A percentile compares a stretch with the other conserved stretches of the same genome.
phyloP scores from a whole-genome alignment of 768 basidiomycete genomes.

The Rhodocollybia butyracea region DNA sequence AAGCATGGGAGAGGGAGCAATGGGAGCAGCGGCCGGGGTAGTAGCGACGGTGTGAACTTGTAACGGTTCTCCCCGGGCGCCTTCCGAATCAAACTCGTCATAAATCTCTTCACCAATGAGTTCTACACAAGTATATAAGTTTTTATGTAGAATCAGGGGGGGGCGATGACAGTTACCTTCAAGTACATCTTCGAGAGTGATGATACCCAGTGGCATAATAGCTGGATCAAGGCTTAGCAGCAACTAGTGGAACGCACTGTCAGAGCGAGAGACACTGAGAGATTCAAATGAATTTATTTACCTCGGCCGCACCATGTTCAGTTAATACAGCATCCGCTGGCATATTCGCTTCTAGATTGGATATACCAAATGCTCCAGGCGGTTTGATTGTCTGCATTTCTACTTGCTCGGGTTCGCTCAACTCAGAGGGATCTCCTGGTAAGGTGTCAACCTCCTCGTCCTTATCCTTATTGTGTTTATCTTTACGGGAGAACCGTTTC shows the following conservation, averaged over 20 bases:
- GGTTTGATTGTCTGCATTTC: conserved; percentile 7
- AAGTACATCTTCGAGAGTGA: conserved; percentile 69
- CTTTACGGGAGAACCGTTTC: background rate
- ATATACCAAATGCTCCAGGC: conserved; percentile 17
- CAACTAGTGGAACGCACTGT: conserved; percentile 31
- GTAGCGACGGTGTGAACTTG: conserved; percentile 12
- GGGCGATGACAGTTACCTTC: conserved; percentile 38
- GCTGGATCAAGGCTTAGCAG: conserved; percentile 57
- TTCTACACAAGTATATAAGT: conserved; percentile 30
- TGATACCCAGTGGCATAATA: conserved; percentile 66
- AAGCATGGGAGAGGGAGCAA: conserved; percentile 9
- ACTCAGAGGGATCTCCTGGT: conserved; percentile 12
- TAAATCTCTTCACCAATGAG: conserved; percentile 73
- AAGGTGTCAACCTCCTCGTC: conserved; percentile 16
- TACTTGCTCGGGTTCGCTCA: conserved; percentile 9
- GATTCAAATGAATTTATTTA: conserved; percentile 16
- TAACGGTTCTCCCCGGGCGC: conserved; percentile 33
- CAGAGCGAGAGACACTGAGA: background rate
- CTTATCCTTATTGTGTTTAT: background rate
- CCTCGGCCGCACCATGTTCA: conserved; percentile 52
- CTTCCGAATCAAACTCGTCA: conserved; percentile 65
- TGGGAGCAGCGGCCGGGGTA: conserved; percentile 14
- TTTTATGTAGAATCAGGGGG: background rate
- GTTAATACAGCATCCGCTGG: conserved; percentile 66
- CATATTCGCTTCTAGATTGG: conserved; percentile 55